Conservation (phyloP, 2,329 filamentous ascomycete species). For the Fusarium sp. region DNA sequence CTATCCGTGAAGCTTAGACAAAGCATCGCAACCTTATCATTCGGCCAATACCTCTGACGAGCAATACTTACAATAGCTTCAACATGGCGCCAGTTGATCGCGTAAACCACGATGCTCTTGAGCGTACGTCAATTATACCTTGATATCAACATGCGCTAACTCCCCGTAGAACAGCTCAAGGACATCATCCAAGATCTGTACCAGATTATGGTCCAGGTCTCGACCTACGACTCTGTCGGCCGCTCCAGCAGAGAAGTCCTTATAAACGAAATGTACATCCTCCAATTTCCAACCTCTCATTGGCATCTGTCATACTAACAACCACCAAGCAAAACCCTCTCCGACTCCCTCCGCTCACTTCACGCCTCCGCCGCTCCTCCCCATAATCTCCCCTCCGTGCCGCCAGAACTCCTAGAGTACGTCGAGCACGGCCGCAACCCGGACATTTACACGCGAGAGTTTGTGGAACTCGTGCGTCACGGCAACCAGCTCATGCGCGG, state of each 20-base stretch:
- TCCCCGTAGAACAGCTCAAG: conserved; percentile 66
- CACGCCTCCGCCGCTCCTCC: conserved; percentile 58
- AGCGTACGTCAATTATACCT: conserved; percentile 50
- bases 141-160: conserved; percentile 18
- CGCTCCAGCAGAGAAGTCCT: conserved; percentile 68
- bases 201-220: conserved; percentile 72
- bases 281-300: neutral
- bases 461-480: conserved; percentile 75
- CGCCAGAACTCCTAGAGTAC: conserved; percentile 74
- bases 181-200: conserved; percentile 74
- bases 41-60: conserved; percentile 9
- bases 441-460: conserved; percentile 80
- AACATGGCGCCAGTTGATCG: conserved; percentile 59
- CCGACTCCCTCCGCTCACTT: conserved; percentile 54
- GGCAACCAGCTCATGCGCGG: conserved; percentile 76
- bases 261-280: conserved; percentile 62
- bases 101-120: conserved; percentile 55
- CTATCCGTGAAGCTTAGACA: neutral
- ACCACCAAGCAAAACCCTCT: conserved; percentile 55
- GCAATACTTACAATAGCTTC: neutral
- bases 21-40: conserved; percentile 18
- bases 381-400: conserved; percentile 64
- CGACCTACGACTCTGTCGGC: conserved; percentile 68
- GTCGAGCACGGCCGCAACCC: conserved; percentile 79
- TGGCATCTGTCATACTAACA: conserved; percentile 18